Evolutionary conservation across 2,329 filamentous ascomycete species (phyloP), one percentile per base, ranked within the genome.

Genomic region (Hymenotorrendiella dingleyae): DNA sequence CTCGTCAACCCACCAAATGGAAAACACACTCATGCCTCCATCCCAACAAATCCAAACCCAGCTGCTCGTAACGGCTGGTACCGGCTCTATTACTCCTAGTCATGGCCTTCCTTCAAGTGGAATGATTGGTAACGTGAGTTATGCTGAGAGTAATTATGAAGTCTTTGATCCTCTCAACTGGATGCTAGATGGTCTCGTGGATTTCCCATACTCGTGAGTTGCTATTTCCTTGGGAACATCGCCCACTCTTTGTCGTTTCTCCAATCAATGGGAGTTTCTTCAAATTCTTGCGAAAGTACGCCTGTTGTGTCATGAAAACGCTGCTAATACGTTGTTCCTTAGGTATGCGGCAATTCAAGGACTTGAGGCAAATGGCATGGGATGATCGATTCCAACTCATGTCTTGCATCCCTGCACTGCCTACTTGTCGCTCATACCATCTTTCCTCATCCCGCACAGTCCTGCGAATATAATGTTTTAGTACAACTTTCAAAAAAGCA

Each of bases 131-230:
- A 46, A 39, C 22, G 67, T 68, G 22, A 72, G 73, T 53, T 83
- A 86, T 49, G 73, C 76, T 52, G 76, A 85, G 42, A 76, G 78
- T 8, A 84, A 80, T 55, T 89, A 89, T 62, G 86, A 94, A 62
- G 87, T 94, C 48, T 95, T 94, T 59, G 89, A 95, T 64, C 87
- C 90, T 1, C 74, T 95, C 56, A 87, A 91, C 62, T 96, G 90
- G 90, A 88, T 94, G 71, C 70, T 96, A 47, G 90, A 96, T 62
- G 86, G 86, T 11, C 71, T 91, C 24, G 72, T 93, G 47, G 85
- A 90, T 60, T 84, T 91, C 60, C 86, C 86, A 50, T 89, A 83
- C 59, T 74, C 71, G 9, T n/a, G n/a, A n/a, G n/a, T n/a, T n/a
- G n/a, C n/a, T n/a, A n/a, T n/a, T n/a, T n/a, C n/a, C n/a, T n/a